Evolutionary conservation across 2,329 filamentous ascomycete species (phyloP).

Genomic region (Aureobasidium sp.): DNA sequence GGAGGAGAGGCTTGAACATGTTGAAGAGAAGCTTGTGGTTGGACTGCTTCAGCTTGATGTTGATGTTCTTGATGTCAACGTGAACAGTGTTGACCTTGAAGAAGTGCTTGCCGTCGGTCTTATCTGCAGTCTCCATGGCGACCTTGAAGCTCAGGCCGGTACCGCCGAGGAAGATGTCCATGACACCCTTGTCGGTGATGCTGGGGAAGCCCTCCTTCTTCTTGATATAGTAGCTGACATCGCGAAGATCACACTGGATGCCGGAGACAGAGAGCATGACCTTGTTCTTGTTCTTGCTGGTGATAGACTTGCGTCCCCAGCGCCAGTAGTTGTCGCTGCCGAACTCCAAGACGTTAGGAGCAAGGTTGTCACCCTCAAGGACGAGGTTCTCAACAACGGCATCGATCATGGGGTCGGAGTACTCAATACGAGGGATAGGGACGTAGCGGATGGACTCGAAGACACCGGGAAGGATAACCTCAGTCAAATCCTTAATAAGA

Average conservation of each 20-base stretch:
- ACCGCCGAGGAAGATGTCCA: constrained; percentile 80
- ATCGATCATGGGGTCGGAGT: constrained; percentile 74
- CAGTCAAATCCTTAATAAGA: constrained; percentile 76
- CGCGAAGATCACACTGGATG: constrained; percentile 79
- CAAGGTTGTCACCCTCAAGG: constrained; percentile 92
- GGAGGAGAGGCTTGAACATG: constrained; percentile 76
- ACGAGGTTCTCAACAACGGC: constrained; percentile 89
- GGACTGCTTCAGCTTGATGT: constrained; percentile 87
- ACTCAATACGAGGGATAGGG: constrained; percentile 89
- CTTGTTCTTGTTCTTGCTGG: constrained; percentile 74
- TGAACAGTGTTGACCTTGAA: constrained; percentile 90
- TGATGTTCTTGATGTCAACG: constrained; percentile 70
- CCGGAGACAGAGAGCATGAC: constrained; percentile 80
- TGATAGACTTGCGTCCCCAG: constrained; percentile 82
- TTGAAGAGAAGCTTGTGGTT: constrained; percentile 87
- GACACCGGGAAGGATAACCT: constrained; percentile 73
- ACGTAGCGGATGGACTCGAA: constrained; percentile 85
- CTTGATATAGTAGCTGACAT: constrained; percentile 92
- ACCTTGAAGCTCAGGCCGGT: constrained; percentile 88
- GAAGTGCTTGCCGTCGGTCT: constrained; percentile 68
- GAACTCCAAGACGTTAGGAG: constrained; percentile 84
- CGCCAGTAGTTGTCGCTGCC: constrained; percentile 89
- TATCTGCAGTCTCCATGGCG: constrained; percentile 72
- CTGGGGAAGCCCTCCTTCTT: constrained; percentile 89
- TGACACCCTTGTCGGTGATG: constrained; percentile 80